Conservation (phyloP, 1,284 basidiomycete genomes). For the Irpex sp. region DNA sequence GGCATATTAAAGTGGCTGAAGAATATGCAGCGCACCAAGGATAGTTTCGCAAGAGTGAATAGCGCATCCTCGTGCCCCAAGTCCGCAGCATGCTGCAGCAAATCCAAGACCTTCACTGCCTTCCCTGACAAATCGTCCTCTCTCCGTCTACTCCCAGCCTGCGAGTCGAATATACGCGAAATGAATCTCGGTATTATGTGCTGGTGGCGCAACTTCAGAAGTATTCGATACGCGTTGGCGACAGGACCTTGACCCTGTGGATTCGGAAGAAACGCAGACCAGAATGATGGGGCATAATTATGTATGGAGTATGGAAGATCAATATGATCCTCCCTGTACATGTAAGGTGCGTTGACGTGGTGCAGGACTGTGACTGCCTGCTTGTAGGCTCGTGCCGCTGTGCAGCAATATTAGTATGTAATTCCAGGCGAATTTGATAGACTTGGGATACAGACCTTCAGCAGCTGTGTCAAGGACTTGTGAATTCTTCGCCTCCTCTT, state of each 20-base stretch:
- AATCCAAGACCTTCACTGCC: constrained; percentile 71
- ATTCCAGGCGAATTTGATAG: not conserved
- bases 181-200: constrained; percentile 37
- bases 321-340: constrained; percentile 49
- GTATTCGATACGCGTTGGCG: constrained; percentile 61
- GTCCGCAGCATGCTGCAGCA: constrained; percentile 76
- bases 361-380: constrained; percentile 64
- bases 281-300: constrained; percentile 45
- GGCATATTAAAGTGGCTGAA: constrained; percentile 3
- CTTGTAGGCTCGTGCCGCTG: constrained; percentile 68
- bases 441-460: constrained; percentile 20
- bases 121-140: constrained; percentile 62
- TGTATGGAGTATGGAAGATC: constrained; percentile 29
- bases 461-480: constrained; percentile 20
- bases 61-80: constrained; percentile 77
- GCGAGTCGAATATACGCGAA: constrained; percentile 26
- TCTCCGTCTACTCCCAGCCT: constrained; percentile 42
- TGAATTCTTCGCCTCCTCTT: constrained; percentile 8
- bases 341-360: constrained; percentile 53
- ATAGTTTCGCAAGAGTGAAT: constrained; percentile 67
- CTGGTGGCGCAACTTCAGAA: constrained; percentile 56
- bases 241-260: constrained; percentile 71
- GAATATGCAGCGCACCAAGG: constrained; percentile 50
- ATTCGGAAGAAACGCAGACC: constrained; percentile 62
- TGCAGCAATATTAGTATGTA: not conserved